Conservation (phyloP, 148 eudicot species). For the Euryodendron excelsum region DNA sequence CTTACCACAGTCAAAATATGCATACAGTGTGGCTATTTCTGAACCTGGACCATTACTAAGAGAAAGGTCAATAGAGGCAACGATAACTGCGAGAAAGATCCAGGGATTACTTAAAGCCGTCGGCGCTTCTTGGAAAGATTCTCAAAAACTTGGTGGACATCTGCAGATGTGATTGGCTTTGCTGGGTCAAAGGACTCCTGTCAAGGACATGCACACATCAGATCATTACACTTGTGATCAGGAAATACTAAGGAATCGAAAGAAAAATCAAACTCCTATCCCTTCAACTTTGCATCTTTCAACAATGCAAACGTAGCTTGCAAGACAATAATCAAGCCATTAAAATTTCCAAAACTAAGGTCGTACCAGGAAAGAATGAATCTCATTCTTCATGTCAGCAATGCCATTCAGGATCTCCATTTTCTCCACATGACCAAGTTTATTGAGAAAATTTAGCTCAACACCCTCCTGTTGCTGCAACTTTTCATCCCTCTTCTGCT, state of each 20-base stretch:
- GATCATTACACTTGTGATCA: neutral
- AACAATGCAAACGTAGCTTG: too few species aligned
- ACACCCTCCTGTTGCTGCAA: slow-evolving; percentile 70
- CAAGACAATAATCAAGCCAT: too few species aligned
- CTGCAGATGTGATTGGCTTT: slow-evolving; percentile 71
- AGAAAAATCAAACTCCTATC: neutral
- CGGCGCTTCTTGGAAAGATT: slow-evolving; percentile 87
- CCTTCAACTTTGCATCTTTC: too few species aligned
- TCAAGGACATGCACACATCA: slow-evolving; percentile 15
- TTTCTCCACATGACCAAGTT: slow-evolving; percentile 83
- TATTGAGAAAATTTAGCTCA: slow-evolving; percentile 59
- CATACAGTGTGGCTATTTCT: neutral
- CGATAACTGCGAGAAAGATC: neutral
- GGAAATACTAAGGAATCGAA: too few species aligned
- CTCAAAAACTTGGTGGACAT: slow-evolving; percentile 77
- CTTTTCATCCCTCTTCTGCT: slow-evolving; percentile 82
- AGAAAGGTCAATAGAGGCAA: neutral
- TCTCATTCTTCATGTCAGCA: slow-evolving; percentile 87
- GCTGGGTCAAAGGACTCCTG: slow-evolving; percentile 73
- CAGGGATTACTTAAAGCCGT: slow-evolving; percentile 31
- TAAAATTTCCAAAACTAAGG: too few species aligned
- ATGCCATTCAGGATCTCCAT: slow-evolving; percentile 86
- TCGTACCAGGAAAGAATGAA: slow-evolving; percentile 69
- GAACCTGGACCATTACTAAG: slow-evolving; percentile 16
- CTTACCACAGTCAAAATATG: neutral